Evolutionary conservation across 2,329 filamentous ascomycete genomes (phyloP), one percentile per base, ranked within the genome.

Genomic region (Nectriaceae sp.): DNA sequence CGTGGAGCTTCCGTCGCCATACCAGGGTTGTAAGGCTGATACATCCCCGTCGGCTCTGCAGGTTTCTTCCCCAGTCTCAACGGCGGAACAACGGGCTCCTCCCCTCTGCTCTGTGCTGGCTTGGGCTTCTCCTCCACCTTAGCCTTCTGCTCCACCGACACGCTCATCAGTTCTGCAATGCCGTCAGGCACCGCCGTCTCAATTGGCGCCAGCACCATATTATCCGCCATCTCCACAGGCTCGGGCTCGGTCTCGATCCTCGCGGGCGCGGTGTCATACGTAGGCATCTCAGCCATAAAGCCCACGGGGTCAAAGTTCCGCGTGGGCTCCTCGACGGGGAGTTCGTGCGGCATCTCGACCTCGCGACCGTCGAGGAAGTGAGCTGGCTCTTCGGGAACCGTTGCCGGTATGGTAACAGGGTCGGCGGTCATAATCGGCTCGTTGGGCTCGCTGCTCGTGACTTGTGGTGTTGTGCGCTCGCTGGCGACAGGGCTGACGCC

Each of bases 201-300:
- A 18, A 70, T 66, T 1, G 71, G 67, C 1, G 70, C 67, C 4
- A 72, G 56, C 5, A 71, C 55, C 5, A 64, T 62, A 21, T 67
- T 67, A 40, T 71, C 72, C 1, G 65, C 70, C 53, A 79, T 70
- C 56, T 79, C 76, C 3, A 77, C 67, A 0, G 75, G 72, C 0
- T 71, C 62, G 1, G 75, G 76, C 35, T 77, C 65, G 11, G 60
- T 63, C 52, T 79, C 76, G 5, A 73, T 66, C 1, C 61, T 60
- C 5, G 75, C 72, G 6, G 53, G 54, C 0, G 65, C 68, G 1
- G 75, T 77, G 19, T 69, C 59, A 16, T 73, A 70, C 10, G 74
- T 77, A 4, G 73, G 60, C 65, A 80, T 73, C 60, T 80, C 77
- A 3, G 76, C 71, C 19, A 79, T 63, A 15, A 71, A 35, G 1